Evolutionary conservation across 495 filamentous ascomycete species (phyloP).

Genomic region (Neurospora sp.): DNA sequence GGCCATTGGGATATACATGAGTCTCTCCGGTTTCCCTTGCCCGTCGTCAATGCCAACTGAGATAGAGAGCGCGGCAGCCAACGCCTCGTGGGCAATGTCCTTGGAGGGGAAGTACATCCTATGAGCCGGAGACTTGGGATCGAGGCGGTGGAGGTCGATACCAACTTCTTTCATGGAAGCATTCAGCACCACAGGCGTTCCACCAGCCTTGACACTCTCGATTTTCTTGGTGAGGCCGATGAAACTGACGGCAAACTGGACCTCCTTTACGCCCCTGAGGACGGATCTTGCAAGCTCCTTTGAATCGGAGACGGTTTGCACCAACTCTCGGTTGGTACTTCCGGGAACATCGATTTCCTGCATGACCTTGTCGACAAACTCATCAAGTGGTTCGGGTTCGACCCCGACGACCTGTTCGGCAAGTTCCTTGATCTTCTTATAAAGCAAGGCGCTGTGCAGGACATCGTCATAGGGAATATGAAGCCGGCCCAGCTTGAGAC

Average conservation of each 20-base stretch:
- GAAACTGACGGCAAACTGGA: slow-evolving; percentile 92
- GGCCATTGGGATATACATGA: slow-evolving; percentile 94
- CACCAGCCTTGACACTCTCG: slow-evolving; percentile 51
- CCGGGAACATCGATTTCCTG: slow-evolving; percentile 69
- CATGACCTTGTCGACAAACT: slow-evolving; percentile 63
- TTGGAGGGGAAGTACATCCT: slow-evolving; percentile 96
- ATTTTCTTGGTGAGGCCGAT: slow-evolving; percentile 76
- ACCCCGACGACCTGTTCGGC: slow-evolving; percentile 11
- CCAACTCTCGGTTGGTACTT: slow-evolving; percentile 60
- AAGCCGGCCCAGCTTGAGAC: slow-evolving; percentile 79
- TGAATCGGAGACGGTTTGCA: slow-evolving; percentile 83
- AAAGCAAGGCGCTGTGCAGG: slow-evolving; percentile 44
- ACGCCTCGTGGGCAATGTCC: slow-evolving; percentile 90
- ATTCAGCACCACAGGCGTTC: slow-evolving; percentile 64
- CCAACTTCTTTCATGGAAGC: slow-evolving; percentile 93
- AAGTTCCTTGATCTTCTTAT: slow-evolving; percentile 27
- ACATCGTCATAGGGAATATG: slow-evolving; percentile 89
- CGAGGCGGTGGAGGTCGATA: slow-evolving; percentile 84
- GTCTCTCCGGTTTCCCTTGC: slow-evolving; percentile 68
- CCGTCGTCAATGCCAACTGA: slow-evolving; percentile 87
- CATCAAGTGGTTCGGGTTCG: slow-evolving; percentile 36
- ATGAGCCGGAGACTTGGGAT: slow-evolving; percentile 88
- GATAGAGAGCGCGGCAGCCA: slow-evolving; percentile 84
- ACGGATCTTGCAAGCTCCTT: slow-evolving; percentile 88
- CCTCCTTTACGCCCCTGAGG: slow-evolving; percentile 84